Evolutionary conservation across 768 basidiomycete species (phyloP), one percentile per base, ranked within the genome.

Genomic region (Suillus paluster): DNA sequence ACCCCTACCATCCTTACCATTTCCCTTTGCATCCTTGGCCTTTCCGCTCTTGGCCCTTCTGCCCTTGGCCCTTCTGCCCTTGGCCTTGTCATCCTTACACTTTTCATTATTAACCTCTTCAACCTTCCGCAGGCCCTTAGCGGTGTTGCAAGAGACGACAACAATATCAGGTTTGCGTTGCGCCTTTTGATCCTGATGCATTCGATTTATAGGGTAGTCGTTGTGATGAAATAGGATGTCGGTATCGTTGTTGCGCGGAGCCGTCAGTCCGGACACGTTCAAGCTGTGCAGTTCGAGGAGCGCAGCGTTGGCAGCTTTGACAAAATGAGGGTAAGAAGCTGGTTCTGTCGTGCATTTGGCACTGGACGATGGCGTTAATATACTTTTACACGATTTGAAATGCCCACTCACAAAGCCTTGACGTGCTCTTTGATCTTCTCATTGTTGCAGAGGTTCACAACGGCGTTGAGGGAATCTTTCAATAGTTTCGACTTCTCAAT

Each of bases 131-230:
- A n/a, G 17, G 2, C 14, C 10, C 39, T n/a, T 23, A 9, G 56
- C 56, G 3, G 15, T 4, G 34, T 33, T 1, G 27, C 25, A 7
- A 23, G 57, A 45, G n/a, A 58, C 19, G 14, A 58, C 7, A 3
- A 58, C 44, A 6, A 58, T 12, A 1, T 49, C 57, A 21, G 57
- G 57, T 19, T 48, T 58, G 41, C 57, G 11, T 2, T n/a, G n/a
- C 30, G 30, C 30, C n/a, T 17, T 30, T 9, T 2, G n/a, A 2
- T 8, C 57, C 11, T 58, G 23, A 12, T 58, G 30, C 34, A 1
- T 57, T 45, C 44, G 56, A 4, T 19, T 39, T 4, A 57, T 36
- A 3, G 11, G 5, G 19, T 57, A 33, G 27, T 57, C 41, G 14
- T 57, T 38, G 8, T 45, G 15, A 27, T 57, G 34, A 42, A 57